Percentiles rank a stretch among this genome's conserved stretches.
Conservation (phyloP, 78 protist species). For the Chrysochromulina tobinii region DNA sequence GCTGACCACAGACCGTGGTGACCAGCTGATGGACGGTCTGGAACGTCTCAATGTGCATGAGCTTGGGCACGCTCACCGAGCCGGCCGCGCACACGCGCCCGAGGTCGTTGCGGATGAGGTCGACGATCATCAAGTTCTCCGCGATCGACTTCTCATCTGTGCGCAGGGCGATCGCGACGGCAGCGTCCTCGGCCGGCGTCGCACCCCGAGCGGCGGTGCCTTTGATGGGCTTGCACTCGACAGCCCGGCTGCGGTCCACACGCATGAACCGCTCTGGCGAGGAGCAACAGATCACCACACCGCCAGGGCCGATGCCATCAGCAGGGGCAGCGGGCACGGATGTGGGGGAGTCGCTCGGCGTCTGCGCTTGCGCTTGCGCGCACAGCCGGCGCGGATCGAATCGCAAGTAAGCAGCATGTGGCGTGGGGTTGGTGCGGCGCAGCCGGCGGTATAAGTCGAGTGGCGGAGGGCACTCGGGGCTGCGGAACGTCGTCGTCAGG, state of each 20-base stretch:
- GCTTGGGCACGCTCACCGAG: slow-evolving; percentile 59
- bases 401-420: slow-evolving; percentile 54
- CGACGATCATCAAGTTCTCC: slow-evolving; percentile 74
- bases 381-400: neutral
- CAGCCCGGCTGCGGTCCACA: neutral
- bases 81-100: slow-evolving; percentile 63
- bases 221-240: slow-evolving; percentile 75
- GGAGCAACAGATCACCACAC: slow-evolving; percentile 19
- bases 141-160: slow-evolving; percentile 46
- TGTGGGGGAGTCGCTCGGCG: no score
- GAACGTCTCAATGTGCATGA: slow-evolving; percentile 72
- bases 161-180: neutral
- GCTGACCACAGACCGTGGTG: slow-evolving; percentile 57
- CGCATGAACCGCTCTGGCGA: slow-evolving; percentile 56
- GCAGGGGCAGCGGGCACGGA: no score
- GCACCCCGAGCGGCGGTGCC: slow-evolving; percentile 48
- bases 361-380: neutral
- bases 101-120: slow-evolving; percentile 68
- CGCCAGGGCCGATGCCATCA: neutral
- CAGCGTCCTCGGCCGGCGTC: slow-evolving; percentile 31
- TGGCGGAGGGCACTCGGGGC: neutral
- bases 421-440: slow-evolving; percentile 68
- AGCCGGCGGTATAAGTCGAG: slow-evolving; percentile 39
- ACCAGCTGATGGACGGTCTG: slow-evolving; percentile 83
- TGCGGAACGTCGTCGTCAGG: slow-evolving; percentile 55